phyloP scores from a whole-genome alignment of 306 rosid genomes.

The Vicia faba region DNA sequence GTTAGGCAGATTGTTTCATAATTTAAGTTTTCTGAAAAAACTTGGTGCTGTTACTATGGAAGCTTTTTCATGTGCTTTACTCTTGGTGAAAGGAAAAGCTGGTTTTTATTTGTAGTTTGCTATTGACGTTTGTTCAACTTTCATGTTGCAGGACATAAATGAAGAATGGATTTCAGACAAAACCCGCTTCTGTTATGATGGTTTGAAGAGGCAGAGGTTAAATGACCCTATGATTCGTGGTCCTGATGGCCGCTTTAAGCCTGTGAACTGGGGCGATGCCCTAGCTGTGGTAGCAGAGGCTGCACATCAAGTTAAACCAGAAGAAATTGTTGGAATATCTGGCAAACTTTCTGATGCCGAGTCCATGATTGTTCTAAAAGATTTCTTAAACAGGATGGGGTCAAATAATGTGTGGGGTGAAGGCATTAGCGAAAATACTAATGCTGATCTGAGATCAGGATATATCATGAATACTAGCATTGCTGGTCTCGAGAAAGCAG shows the following conservation, averaged over 20 bases:
- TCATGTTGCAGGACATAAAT: conserved; percentile 75
- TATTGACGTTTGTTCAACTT: conserved; percentile 30
- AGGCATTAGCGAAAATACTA: conserved; percentile 63
- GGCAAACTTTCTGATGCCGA: conserved; percentile 97
- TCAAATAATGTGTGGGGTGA: conserved; percentile 95
- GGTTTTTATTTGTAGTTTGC: neutral
- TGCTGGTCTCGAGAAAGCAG: conserved; percentile 93
- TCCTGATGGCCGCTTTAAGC: conserved; percentile 87
- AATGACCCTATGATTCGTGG: conserved; percentile 98
- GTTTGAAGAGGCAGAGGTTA: conserved; percentile 97
- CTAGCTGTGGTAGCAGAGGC: conserved; percentile 85
- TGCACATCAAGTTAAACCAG: conserved; percentile 71
- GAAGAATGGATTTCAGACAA: conserved; percentile 99
- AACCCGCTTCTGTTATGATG: conserved; percentile 96
- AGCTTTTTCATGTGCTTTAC: neutral
- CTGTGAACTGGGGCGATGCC: conserved; percentile 96
- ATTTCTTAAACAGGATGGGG: conserved; percentile 85
- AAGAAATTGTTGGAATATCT: conserved; percentile 87
- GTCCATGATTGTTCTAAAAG: conserved; percentile 94
- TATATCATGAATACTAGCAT: conserved; percentile 85
- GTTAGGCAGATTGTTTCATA: conserved; percentile 18
- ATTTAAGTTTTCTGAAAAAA: conserved; percentile 19
- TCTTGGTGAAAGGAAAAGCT: conserved; percentile 4
- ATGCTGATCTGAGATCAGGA: conserved; percentile 93
- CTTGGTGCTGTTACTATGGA: neutral